Evolutionary conservation across 768 basidiomycete genomes (phyloP).

Genomic region (Hysterangium stoloniferum): DNA sequence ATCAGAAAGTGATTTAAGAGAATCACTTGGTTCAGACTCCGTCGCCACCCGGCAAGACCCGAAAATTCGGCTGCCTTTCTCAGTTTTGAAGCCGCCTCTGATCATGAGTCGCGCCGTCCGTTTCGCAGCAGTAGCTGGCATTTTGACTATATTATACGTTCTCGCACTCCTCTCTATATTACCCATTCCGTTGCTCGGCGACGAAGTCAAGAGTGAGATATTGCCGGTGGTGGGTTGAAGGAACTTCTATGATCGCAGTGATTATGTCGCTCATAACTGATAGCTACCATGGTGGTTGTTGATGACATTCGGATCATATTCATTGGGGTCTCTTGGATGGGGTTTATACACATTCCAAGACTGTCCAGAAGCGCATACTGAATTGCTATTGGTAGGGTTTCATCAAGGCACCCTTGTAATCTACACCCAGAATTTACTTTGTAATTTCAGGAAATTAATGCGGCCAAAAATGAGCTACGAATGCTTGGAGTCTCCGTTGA

Average conservation of each 20-base stretch:
- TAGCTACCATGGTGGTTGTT: slow-evolving; percentile 81
- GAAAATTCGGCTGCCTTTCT: not conserved
- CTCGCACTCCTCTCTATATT: slow-evolving; percentile 48
- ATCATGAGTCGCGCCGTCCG: slow-evolving; percentile 58
- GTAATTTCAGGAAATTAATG: slow-evolving; percentile 47
- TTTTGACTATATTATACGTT: slow-evolving; percentile 43
- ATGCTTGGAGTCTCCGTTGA: slow-evolving; percentile 55
- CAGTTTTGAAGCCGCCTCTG: slow-evolving; percentile 4
- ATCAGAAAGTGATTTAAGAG: too few relatives aligned
- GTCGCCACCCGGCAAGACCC: not conserved
- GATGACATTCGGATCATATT: slow-evolving; percentile 73
- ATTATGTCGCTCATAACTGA: not conserved
- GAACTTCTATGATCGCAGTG: not conserved
- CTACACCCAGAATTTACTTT: not conserved
- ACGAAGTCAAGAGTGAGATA: slow-evolving; percentile 38
- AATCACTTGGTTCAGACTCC: not conserved
- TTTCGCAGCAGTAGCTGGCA: slow-evolving; percentile 37
- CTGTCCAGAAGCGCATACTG: slow-evolving; percentile 72
- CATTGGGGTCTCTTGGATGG: slow-evolving; percentile 68
- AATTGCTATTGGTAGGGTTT: slow-evolving; percentile 50
- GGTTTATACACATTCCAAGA: slow-evolving; percentile 68
- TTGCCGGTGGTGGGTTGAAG: slow-evolving; percentile 48
- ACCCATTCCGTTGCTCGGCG: slow-evolving; percentile 46
- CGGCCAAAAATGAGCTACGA: slow-evolving; percentile 51
- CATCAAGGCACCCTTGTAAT: not conserved